Conservation (phyloP, 305 asterid species). For the Fraxinus latifolia region DNA sequence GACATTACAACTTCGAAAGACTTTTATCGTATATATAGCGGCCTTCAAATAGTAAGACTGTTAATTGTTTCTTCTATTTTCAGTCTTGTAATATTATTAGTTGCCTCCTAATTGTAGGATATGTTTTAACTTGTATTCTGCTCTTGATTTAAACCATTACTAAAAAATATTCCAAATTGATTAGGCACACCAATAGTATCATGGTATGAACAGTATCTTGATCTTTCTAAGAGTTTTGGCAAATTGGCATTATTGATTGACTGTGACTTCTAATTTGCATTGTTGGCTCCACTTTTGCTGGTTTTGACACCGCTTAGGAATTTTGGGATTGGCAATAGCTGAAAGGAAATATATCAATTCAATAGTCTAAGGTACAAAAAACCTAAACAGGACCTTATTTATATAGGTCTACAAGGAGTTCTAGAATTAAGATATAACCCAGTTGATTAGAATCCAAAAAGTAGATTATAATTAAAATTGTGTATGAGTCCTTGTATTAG, state of each 20-base stretch:
- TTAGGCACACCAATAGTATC: background rate
- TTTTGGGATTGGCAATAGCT: background rate
- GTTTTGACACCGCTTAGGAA: background rate
- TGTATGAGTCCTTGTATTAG: background rate
- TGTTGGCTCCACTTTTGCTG: background rate
- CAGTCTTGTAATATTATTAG: background rate
- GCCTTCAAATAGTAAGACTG: slow-evolving; percentile 74
- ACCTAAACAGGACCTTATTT: background rate
- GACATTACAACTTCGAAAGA: slow-evolving; percentile 97
- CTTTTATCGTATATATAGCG: slow-evolving; percentile 88
- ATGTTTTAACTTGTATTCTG: background rate
- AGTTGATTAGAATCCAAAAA: background rate
- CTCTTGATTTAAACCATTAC: background rate
- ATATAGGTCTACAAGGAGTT: background rate
- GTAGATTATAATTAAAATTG: background rate
- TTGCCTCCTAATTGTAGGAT: background rate
- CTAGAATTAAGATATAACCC: background rate
- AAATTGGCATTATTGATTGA: background rate
- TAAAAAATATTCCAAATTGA: background rate
- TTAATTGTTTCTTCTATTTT: slow-evolving; percentile 2
- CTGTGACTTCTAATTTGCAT: background rate
- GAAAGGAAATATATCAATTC: background rate
- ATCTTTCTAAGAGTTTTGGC: background rate
- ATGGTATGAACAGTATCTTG: background rate
- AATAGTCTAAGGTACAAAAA: background rate